These are phyloP conservation scores for Termitomyces sp. DNA, from an alignment of 768 basidiomycete genomes.

Conservation along the genomic window DNA sequence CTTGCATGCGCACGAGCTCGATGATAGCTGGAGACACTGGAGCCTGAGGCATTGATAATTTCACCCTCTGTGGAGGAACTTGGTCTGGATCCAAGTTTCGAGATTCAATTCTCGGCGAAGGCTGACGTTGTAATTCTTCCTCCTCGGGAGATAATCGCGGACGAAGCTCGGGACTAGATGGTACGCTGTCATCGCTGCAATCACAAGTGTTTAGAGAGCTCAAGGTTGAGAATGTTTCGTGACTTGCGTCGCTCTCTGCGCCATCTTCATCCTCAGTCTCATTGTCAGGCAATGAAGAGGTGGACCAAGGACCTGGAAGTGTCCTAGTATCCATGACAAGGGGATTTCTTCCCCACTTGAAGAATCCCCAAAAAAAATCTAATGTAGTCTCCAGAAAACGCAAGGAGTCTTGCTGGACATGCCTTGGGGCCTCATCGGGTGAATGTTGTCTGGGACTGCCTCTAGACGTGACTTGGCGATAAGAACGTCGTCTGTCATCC, in stretches of 20 bases:
- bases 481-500: slow-evolving; percentile 11
- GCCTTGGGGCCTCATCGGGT: not conserved
- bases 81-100: slow-evolving; percentile 8
- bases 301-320: slow-evolving; percentile 20
- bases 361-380: not conserved
- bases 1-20: slow-evolving; percentile 35
- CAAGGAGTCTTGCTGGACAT: not conserved
- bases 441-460: not conserved
- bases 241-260: slow-evolving; percentile 4
- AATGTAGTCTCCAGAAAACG: not conserved
- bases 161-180: slow-evolving; percentile 17
- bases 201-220: slow-evolving; percentile 45
- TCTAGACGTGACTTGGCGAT: not conserved
- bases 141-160: slow-evolving; percentile 21
- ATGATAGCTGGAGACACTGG: slow-evolving; percentile 24
- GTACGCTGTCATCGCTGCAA: slow-evolving; percentile 32
- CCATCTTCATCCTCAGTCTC: slow-evolving; percentile 20
- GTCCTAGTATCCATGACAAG: not conserved
- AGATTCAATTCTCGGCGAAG: slow-evolving; percentile 28
- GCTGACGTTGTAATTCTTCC: slow-evolving; percentile 18
- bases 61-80: not conserved
- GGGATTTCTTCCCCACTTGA: not conserved
- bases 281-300: slow-evolving; percentile 11
- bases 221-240: slow-evolving; percentile 39
- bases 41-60: not conserved